Base-by-base conservation (phyloP, 768 basidiomycete genomes). In the Auriscalpium vulgare region DNA sequence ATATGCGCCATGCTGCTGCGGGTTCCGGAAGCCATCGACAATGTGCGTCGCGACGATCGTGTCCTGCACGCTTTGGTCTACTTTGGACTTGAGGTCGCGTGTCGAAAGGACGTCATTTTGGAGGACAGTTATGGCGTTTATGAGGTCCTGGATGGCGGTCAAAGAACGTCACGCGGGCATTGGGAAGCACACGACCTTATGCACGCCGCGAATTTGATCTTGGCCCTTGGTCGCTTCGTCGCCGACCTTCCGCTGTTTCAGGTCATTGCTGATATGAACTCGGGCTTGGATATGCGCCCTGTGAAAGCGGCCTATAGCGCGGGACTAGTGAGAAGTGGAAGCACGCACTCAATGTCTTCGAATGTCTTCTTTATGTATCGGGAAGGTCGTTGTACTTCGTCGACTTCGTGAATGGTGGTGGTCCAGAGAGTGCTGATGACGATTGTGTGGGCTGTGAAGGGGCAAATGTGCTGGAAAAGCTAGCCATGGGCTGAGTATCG, bases 361-460 rank as follows among this genome's bases (percentile, higher is more conserved):
- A 92, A 73, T 4, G 69, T 74, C 58, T 71, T 82, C 69, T 82
- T 87, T 19, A 84, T 58, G 2, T 76, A 51, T 91, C 88, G 1
- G 87, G 83, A 4, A 91, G 69, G 66, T 92, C 90, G 53, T 91
- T 92, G 69, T 90, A 92, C 65, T 89, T 91, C 0, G 88, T 88
- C 0, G 76, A 73, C 55, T 73, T 78, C 34, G 74, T 74, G 61
- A 84, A 79, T 7, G 73, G 72, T 10, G 76, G 74, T 34, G 67
- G 61, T 34, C 63, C 63, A 3, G 54, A n/a, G 34, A 53, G 62
- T 37, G 62, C 61, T 6, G 49, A 21, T 34, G 11, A 43, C 37
- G 46, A 63, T 5, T 59, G 59, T 45, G 11, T 47, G 44, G 37
- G 45, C 9, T 35, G 35, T 43, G 8, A 47, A 40, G 37, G 51